A percentile compares a stretch with the other conserved stretches of the same genome.
Evolutionary conservation across 2,329 filamentous ascomycete genomes (phyloP).

Genomic region (Dothideomycetes sp.): DNA sequence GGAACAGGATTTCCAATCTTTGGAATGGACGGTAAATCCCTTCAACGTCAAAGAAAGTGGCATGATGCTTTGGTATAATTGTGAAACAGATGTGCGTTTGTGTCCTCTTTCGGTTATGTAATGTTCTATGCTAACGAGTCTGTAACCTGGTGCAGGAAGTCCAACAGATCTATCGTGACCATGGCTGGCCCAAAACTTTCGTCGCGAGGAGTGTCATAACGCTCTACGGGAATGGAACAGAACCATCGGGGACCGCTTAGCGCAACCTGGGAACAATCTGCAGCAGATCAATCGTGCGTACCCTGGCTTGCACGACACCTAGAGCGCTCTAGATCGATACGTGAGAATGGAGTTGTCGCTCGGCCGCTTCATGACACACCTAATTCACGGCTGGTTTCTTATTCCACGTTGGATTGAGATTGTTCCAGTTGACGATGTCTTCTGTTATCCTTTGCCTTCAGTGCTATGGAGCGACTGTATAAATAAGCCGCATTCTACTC

Average conservation of each 20-base stretch:
- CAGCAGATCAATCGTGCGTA: not conserved
- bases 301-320: not conserved
- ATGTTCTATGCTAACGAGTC: not conserved
- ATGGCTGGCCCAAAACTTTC: constrained; percentile 2
- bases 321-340: not conserved
- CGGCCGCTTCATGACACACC: too few species aligned
- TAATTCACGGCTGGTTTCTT: too few species aligned
- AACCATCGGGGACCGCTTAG: not conserved
- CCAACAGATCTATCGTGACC: not conserved
- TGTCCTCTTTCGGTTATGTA: not conserved
- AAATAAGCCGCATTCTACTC: too few species aligned
- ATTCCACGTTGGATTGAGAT: too few species aligned
- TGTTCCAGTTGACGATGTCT: too few species aligned
- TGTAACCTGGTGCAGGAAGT: constrained; percentile 1
- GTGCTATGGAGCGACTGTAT: too few species aligned
- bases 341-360: too few species aligned
- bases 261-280: not conserved
- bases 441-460: too few species aligned
- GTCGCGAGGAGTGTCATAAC: constrained; percentile 4
- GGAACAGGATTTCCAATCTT: not conserved
- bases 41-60: constrained; percentile 5
- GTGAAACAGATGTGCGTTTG: constrained; percentile 5
- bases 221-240: constrained; percentile 5
- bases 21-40: constrained; percentile 4
- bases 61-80: constrained; percentile 7